Base-by-base conservation (phyloP, 2,329 filamentous ascomycete genomes). In the Cladosporium sp. region DNA sequence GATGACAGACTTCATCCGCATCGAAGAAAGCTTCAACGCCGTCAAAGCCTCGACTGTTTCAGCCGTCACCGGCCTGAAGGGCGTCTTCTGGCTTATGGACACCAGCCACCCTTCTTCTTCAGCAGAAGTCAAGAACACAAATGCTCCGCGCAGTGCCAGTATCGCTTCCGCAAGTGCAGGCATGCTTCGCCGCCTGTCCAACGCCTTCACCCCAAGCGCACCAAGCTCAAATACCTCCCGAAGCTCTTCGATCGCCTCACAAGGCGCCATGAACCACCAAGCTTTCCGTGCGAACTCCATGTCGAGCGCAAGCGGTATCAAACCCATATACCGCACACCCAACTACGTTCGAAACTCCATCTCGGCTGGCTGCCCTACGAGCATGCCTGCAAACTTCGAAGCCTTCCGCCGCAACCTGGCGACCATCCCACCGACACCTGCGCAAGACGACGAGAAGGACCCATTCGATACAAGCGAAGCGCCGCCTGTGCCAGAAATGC, bases 31-130 rank as follows among this genome's bases (percentile, higher is more conserved):
- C 39, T 77, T 73, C 71, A 73, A 68, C 20, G 70, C 63, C 9
- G 75, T 78, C 40, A 75, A 77, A 56, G 71, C 69, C 8, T 72
- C 74, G 0, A 71, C 76, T 3, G 70, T 74, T 35, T 68, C 71
- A 8, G 70, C 74, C 34, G 71, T 76, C 34, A 71, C 74, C 5
- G 75, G 74, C 10, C 64, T 78, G 2, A 74, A 74, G 40, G 75
- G 76, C 12, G 73, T 78, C 57, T 78, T 77, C 67, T 75, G 70
- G 58, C 73, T 78, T 57, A 76, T 78, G 72, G 72, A 70, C 51
- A 56, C 64, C 4, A 62, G 58, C 34, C 57, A 58, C 3, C 42
- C 50, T n/a, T 37, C 28, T 13, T 58, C 56, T 36, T 53, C 51
- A 58, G 59, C 52, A 57, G 55, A 22, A 58, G 13, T 13, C 32